These are phyloP conservation scores for Pichia sp. DNA, from an alignment of 1,139 yeast species.

Conservation along the genomic window DNA sequence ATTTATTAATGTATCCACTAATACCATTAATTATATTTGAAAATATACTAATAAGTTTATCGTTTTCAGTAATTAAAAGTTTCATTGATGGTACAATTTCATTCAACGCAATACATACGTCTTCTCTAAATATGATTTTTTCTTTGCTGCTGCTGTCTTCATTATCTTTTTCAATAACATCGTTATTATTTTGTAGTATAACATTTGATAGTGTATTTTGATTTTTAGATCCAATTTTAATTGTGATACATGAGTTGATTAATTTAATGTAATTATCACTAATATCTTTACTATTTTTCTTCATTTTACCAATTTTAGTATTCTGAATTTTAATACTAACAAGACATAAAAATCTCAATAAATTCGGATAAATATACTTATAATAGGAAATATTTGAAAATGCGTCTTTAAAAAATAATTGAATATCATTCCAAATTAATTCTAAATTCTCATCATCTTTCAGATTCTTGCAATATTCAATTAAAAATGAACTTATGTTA, in stretches of 20 bases:
- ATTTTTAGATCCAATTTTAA: conserved; percentile 17
- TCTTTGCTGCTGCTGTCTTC: conserved; percentile 4
- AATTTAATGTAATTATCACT: conserved; percentile 56
- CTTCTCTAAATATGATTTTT: conserved; percentile 30
- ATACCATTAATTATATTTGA: conserved; percentile 41
- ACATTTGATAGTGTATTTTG: conserved; percentile 9
- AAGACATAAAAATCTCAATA: conserved; percentile 44
- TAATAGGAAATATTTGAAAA: conserved; percentile 43
- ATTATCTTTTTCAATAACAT: not conserved
- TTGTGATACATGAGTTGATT: conserved; percentile 37
- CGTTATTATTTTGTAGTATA: conserved; percentile 2
- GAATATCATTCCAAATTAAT: conserved; percentile 61
- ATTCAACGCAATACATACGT: conserved; percentile 34
- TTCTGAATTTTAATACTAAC: conserved; percentile 50
- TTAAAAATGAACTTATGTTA: conserved; percentile 45
- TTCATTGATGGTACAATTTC: conserved; percentile 38
- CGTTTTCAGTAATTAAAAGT: conserved; percentile 45
- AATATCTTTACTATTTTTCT: conserved; percentile 56
- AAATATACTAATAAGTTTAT: conserved; percentile 40
- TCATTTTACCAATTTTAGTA: conserved; percentile 58
- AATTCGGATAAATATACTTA: conserved; percentile 43
- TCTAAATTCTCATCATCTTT: conserved; percentile 64
- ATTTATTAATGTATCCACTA: conserved; percentile 40
- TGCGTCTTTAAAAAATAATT: conserved; percentile 55
- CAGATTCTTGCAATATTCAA: conserved; percentile 53